Base-by-base conservation (phyloP, 208 protist genomes). In the Trypanosoma melophagium region DNA sequence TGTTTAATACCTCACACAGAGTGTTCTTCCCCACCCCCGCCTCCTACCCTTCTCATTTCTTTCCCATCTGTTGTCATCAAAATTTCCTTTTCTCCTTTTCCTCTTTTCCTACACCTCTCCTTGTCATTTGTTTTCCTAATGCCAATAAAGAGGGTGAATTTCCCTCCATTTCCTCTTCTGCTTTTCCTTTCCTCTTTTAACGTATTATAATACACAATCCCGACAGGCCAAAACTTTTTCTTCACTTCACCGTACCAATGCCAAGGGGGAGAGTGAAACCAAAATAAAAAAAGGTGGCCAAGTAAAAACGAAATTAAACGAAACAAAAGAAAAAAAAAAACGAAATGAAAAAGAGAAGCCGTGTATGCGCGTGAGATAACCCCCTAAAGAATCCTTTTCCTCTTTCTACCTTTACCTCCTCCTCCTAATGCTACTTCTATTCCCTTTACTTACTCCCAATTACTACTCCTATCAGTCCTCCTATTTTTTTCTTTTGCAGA, bases 401-500 rank as follows among this genome's bases (percentile, higher is more conserved):
- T 21, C 35, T 10, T 55, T 55, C 12, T 25, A 21, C 19, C 24
- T 22, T 55, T 55, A 24, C 5, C n/a, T 55, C n/a, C 22, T 50
- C 49, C 5, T 35, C 28, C 28, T 22, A 57, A 3, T 40, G 22
- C 16, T 52, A 38, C 22, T 53, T 66, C 56, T 66, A 56, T 53
- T 42, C 3, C 44, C 19, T 60, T 60, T 60, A 56, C 52, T 53
- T 40, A 22, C 3, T 47, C 16, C 10, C 60, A 38, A 40, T 38
- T 52, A 38, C 31, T 53, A 56, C 41, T 62, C n/a, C 22, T 42
- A 7, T 24, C 52, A 22, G 10, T 62, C 35, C 19, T 47, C 3
- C 21, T 58, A 59, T 70, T 70, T 63, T 63, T 61, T 24, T 25
- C 19, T 42, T 24, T 71, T 54, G 24, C 44, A n/a, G n/a, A 35